Evolutionary conservation across 1,284 basidiomycete genomes (phyloP), one percentile per base, ranked within the genome.

Genomic region (Afroboletus lepidellus): DNA sequence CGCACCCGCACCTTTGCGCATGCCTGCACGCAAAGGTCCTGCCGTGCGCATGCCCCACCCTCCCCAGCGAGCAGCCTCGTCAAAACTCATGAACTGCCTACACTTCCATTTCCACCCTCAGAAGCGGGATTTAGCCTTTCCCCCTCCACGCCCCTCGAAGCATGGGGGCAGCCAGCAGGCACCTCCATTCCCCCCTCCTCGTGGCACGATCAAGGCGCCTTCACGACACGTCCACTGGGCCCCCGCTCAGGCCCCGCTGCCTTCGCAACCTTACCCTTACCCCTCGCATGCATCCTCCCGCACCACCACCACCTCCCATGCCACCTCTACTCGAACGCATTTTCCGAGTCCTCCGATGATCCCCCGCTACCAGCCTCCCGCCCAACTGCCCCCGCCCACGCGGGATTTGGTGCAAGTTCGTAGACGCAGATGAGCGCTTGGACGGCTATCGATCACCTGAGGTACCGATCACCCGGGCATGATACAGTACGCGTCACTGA

Each of bases 31-130:
- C 33, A 51, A 34, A 42, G 50, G 50, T 12, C 39, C 47, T 3
- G 11, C 12, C 18, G 5, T 38, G n/a, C 48, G 51, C 4, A n/a
- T n/a, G 27, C 53, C 60, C 4, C 25, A 32, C 15, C 60, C 55
- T 41, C 41, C 44, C 18, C 56, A 46, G 23, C 61, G 60, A 39
- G 34, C 57, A 37, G 32, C 33, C 21, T 41, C 57, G 45, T 41
- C 49, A 1, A 61, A 61, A 29, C 44, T 64, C 32, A 7, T 58
- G 50, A 52, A 64, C 25, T 69, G 55, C 29, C 42, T 66, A 5
- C 64, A 66, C 37, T 20, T 69, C 23, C 63, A 67, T 20, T 52
- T 66, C 11, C 65, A 69, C 45, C 62, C 64, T 11, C 65, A 55
- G 16, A 68, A 63, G 47, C 64, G 60, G 30, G 60, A 59, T 25